Base-by-base conservation (phyloP, 1,284 basidiomycete genomes). In the Malassezia brasiliensis region DNA sequence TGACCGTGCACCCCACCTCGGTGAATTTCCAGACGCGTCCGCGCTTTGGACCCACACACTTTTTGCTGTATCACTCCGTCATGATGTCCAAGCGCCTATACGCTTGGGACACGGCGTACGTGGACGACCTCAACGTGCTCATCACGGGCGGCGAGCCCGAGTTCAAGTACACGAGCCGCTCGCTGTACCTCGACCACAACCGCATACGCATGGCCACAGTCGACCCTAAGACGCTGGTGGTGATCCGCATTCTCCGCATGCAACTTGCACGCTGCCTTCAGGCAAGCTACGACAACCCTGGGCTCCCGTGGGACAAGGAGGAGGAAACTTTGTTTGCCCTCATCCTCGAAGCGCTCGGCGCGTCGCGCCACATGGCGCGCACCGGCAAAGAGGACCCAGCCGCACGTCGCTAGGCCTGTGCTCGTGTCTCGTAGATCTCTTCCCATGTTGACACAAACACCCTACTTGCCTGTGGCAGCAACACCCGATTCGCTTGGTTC, bases 51-150 rank as follows among this genome's bases (percentile, higher is more conserved):
- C 38, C 17, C 31, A 48, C 52, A 46, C 60, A 60, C 53, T 65
- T 64, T 50, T 55, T 68, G 56, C 48, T 74, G 46, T 62, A 58
- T 31, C 56, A 61, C 42, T 45, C 63, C 40, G 69, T 61, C 64
- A 88, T 89, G 86, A 87, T 89, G 72, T 89, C 88, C 12, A 89
- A 86, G 77, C 87, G 84, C 75, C 77, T 96, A 30, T 98, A 76
- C 75, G 90, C 86, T n/a, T 96, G 90, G 89, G 94, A 99, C 76
- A 90, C 87, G 1, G 85, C 87, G 1, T 86, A 90, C 1, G 83
- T 90, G 5, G 86, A 94, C 59, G 88, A 96, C 66, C 77, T 87
- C 30, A 83, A 88, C 1, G 76, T 99, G 44, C 74, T 89, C 17
- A 78, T 96, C 22, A 77, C 96, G 0, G 96, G 91, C 63, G 93